Evolutionary conservation across 257 asterid genomes (phyloP), one percentile per base, ranked within the genome.

Genomic region (Parsonsia alboflavescens): DNA sequence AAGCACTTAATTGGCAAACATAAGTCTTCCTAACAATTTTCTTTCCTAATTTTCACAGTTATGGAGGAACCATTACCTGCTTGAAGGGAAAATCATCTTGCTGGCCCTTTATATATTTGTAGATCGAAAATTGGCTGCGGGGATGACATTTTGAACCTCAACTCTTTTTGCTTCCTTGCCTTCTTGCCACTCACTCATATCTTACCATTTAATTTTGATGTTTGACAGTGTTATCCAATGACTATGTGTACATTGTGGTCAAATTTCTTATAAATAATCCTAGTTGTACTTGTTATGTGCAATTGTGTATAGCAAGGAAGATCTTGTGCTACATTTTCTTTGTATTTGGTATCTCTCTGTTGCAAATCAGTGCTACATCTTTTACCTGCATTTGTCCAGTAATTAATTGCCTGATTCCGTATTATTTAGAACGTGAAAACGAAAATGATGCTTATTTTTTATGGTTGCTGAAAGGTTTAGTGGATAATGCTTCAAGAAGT

Each of bases 61-160:
- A 56, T 85, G 92, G 96, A 92, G 87, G 97, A 90, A 67, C 96
- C 96, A 76, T 75, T 88, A 54, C 80, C 89, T 75, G 91, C 96
- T 76, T 92, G 87, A 92, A 63, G 53, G 33, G 71, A 74, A 70
- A 33, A 54, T 33, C 42, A 22, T 53, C 49, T 8, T 69, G 76
- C 64, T 66, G 74, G 42, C 72, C 42, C 8, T 22, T 48, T 41
- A 22, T 41, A 54, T 71, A 33, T 33, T 33, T 33, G 56, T 26
- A n/a, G 53, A 36, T 71, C 66, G 46, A 71, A 17, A 21, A 30
- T 30, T 36, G 16, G 49, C 28, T 71, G 33, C 61, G 0, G 41
- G 66, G 66, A 54, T 1, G 24, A 49, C 66, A 12, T n/a, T 54
- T 39, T 4, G 26, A 17, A 71, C 22, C 74, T 39, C 11, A 71